A percentile compares a stretch with the other conserved stretches of the same genome.
Evolutionary conservation across 805 yeast genomes (phyloP).

Genomic region (Naumovozyma baii): DNA sequence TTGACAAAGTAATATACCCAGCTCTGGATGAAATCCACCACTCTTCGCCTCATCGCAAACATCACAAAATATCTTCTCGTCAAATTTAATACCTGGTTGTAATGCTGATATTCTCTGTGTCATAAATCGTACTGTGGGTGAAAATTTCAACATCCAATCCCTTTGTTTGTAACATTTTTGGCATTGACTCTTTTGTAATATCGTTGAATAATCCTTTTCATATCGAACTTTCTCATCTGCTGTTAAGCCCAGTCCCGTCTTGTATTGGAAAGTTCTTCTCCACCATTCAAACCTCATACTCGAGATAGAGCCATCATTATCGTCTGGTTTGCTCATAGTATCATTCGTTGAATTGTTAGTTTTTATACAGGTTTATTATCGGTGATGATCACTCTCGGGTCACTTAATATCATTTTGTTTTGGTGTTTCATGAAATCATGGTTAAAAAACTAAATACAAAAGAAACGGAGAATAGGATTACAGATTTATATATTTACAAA

Average conservation of each 20-base stretch:
- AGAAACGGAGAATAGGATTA: no score
- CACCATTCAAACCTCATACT: conserved; percentile 64
- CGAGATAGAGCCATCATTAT: neutral
- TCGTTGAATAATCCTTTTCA: conserved; percentile 43
- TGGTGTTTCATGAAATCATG: neutral
- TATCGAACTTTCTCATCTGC: conserved; percentile 44
- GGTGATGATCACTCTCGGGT: neutral
- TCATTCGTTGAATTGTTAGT: neutral
- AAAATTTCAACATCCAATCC: conserved; percentile 69
- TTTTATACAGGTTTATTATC: neutral
- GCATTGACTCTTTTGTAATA: conserved; percentile 47
- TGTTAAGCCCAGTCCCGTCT: conserved; percentile 57
- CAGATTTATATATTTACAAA: no score
- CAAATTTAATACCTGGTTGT: conserved; percentile 11
- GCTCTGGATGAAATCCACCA: conserved; percentile 89
- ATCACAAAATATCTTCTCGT: conserved; percentile 52
- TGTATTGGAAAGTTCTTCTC: conserved; percentile 61
- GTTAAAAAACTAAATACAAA: no score
- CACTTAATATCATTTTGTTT: neutral
- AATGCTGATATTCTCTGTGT: conserved; percentile 55
- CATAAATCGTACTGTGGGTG: conserved; percentile 85
- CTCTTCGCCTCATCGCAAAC: conserved; percentile 73
- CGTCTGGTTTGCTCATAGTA: neutral
- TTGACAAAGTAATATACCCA: conserved; percentile 80
- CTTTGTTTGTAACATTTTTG: conserved; percentile 59